phyloP scores from a whole-genome alignment of 352 stramenopile species.

The Globisporangium lucens region DNA sequence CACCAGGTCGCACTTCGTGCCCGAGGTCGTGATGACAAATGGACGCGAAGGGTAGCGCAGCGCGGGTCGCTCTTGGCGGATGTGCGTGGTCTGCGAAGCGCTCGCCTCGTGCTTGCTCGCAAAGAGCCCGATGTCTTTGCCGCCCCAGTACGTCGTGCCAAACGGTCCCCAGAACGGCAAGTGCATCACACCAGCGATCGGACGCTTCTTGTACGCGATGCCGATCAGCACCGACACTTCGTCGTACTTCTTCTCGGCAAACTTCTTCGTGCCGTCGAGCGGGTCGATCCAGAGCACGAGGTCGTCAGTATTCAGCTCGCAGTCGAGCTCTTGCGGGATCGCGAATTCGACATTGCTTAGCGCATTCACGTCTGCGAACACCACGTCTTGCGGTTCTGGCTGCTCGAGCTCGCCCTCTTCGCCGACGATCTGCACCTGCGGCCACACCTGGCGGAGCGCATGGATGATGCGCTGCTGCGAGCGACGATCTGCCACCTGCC shows the following conservation, averaged over 20 bases:
- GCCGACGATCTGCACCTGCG: conserved; percentile 52
- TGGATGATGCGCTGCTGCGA: conserved; percentile 71
- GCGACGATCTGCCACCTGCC: conserved; percentile 56
- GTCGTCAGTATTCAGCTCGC: conserved; percentile 32
- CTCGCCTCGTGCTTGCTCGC: conserved; percentile 29
- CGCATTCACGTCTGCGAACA: conserved; percentile 39
- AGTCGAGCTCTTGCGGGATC: conserved; percentile 18
- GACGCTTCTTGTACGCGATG: conserved; percentile 61
- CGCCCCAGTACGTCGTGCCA: conserved; percentile 67
- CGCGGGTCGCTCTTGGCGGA: conserved; percentile 21
- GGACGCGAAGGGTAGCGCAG: conserved; percentile 33
- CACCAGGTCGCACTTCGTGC: conserved; percentile 48
- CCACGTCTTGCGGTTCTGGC: conserved; percentile 40
- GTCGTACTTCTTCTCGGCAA: conserved; percentile 65
- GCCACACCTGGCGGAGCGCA: conserved; percentile 54
- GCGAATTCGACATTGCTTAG: conserved; percentile 22
- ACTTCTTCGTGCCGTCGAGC: conserved; percentile 78
- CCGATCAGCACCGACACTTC: conserved; percentile 78
- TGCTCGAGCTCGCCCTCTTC: conserved; percentile 66
- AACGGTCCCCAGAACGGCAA: conserved; percentile 53
- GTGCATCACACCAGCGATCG: conserved; percentile 69
- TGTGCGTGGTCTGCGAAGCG: conserved; percentile 24
- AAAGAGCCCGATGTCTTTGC: conserved; percentile 51
- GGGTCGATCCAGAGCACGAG: conserved; percentile 81
- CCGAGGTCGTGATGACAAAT: conserved; percentile 55